phyloP scores from a whole-genome alignment of 345 rosid genomes.

The Aquilaria yunnanensis region DNA sequence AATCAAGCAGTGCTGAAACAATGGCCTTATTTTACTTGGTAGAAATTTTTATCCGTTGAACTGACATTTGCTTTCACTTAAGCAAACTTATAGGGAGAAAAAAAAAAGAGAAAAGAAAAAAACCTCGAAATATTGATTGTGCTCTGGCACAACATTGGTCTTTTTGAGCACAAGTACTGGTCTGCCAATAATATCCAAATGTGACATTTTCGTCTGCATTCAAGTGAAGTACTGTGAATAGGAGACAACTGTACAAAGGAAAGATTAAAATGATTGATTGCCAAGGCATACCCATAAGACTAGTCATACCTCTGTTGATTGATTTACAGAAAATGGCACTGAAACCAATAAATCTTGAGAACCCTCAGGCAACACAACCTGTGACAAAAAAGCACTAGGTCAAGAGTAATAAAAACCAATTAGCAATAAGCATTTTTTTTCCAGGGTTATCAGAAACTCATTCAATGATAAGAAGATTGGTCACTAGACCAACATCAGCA shows the following conservation, averaged over 20 bases:
- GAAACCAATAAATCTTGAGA: conserved; percentile 58
- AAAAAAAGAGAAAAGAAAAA: conserved; percentile 5
- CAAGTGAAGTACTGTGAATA: conserved; percentile 9
- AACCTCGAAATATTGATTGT: conserved; percentile 91
- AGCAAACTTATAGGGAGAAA: too few relatives aligned
- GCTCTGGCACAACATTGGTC: conserved; percentile 81
- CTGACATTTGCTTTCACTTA: background rate
- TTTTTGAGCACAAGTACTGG: conserved; percentile 79
- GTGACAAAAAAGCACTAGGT: conserved; percentile 14
- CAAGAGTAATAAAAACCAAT: conserved; percentile 3
- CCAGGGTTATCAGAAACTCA: too few relatives aligned
- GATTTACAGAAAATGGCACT: conserved; percentile 68
- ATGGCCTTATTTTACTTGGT: background rate
- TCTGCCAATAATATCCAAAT: conserved; percentile 85
- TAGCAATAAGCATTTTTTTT: too few relatives aligned
- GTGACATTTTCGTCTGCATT: conserved; percentile 74
- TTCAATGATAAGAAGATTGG: too few relatives aligned
- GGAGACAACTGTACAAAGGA: conserved; percentile 2
- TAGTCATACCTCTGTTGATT: conserved; percentile 65
- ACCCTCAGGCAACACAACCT: conserved; percentile 97
- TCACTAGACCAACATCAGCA: too few relatives aligned
- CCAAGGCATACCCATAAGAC: conserved; percentile 4
- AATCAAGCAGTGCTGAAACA: too few relatives aligned
- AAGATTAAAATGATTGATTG: background rate
- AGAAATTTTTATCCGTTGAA: background rate